phyloP scores from a whole-genome alignment of 768 basidiomycete genomes.

The Tremella mesenterica region DNA sequence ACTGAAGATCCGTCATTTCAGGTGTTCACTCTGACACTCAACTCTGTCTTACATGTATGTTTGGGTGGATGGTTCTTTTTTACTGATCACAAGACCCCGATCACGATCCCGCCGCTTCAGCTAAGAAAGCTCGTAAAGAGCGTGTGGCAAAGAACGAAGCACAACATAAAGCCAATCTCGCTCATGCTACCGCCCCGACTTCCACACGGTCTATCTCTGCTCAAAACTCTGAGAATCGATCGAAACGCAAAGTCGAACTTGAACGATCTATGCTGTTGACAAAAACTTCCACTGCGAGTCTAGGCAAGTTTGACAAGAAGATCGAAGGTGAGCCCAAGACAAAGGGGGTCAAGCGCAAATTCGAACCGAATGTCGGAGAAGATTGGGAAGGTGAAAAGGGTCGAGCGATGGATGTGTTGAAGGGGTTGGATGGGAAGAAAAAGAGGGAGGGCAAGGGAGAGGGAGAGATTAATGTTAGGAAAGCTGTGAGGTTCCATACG shows the following conservation, averaged over 20 bases:
- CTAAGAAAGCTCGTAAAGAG: slow-evolving; percentile 68
- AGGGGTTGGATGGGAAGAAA: slow-evolving; percentile 68
- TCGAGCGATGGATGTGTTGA: slow-evolving; percentile 63
- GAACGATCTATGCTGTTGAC: slow-evolving; percentile 67
- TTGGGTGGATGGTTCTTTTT: neutral
- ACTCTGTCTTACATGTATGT: no score
- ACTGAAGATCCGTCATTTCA: no score
- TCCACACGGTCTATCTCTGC: slow-evolving; percentile 9
- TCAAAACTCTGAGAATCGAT: slow-evolving; percentile 4
- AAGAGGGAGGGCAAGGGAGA: slow-evolving; percentile 49
- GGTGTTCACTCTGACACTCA: no score
- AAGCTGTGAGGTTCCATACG: slow-evolving; percentile 60
- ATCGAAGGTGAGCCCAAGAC: slow-evolving; percentile 86
- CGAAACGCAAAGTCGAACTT: slow-evolving; percentile 61
- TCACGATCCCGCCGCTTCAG: slow-evolving; percentile 66
- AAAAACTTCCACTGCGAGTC: slow-evolving; percentile 78
- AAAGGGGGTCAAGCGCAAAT: slow-evolving; percentile 85
- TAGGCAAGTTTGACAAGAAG: slow-evolving; percentile 82
- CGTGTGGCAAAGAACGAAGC: slow-evolving; percentile 75
- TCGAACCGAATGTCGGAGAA: slow-evolving; percentile 65
- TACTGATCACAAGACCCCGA: slow-evolving; percentile 55
- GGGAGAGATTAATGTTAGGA: slow-evolving; percentile 69
- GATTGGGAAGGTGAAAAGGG: slow-evolving; percentile 57
- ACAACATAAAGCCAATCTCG: slow-evolving; percentile 63
- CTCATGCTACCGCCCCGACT: slow-evolving; percentile 50